These are phyloP conservation scores for Cordyceps javanica DNA, from an alignment of 2,329 filamentous ascomycete genomes.

Conservation along the genomic window DNA sequence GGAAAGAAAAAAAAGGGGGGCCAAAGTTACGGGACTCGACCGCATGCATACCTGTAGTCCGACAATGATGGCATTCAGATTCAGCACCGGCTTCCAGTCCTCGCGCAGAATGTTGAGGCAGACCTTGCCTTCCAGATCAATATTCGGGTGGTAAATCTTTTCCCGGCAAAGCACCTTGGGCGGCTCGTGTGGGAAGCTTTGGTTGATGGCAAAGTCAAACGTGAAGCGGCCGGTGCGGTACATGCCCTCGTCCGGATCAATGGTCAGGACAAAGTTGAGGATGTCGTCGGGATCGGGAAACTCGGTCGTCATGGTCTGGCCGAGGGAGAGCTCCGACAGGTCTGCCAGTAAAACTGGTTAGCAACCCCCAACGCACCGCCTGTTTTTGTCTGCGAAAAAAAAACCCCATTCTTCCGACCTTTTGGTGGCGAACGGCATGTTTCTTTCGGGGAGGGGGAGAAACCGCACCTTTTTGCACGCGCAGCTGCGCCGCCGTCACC, in stretches of 20 bases:
- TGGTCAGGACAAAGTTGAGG: conserved; percentile 74
- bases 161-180: conserved; percentile 95
- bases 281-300: conserved; percentile 82
- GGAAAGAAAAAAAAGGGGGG: too few species aligned
- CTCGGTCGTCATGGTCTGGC: conserved; percentile 71
- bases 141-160: conserved; percentile 99
- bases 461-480: conserved; percentile 80
- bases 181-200: conserved; percentile 94
- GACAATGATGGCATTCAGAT: conserved; percentile 93
- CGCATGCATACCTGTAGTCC: conserved; percentile 65
- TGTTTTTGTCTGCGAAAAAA: too few species aligned
- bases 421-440: neutral
- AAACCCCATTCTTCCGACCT: too few species aligned
- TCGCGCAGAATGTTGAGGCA: conserved; percentile 95
- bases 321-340: conserved; percentile 73
- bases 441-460: neutral
- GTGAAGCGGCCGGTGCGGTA: conserved; percentile 85
- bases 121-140: conserved; percentile 95
- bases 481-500: conserved; percentile 90
- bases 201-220: conserved; percentile 88
- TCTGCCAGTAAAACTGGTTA: conserved; percentile 43
- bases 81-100: conserved; percentile 98
- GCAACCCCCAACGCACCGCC: neutral
- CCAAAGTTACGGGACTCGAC: neutral
- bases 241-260: conserved; percentile 78